Evolutionary conservation across 2,329 filamentous ascomycete genomes (phyloP).

Genomic region (Colletotrichum noveboracense): DNA sequence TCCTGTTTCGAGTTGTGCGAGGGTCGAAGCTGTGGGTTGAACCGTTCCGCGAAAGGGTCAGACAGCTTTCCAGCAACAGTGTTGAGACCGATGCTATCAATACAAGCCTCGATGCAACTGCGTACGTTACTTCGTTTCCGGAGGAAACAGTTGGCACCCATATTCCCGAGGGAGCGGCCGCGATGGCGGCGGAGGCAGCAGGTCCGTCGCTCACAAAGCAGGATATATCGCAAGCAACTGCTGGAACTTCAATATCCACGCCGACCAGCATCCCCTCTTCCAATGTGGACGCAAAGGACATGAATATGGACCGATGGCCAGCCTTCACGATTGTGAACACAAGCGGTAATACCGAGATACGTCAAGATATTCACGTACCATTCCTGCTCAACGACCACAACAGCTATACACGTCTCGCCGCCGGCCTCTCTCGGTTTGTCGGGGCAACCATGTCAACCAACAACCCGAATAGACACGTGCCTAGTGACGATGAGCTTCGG

Average conservation of each 20-base stretch:
- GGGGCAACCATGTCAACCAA: conserved; percentile 29
- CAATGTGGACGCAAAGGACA: no score
- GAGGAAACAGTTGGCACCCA: fast-evolving
- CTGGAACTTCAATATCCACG: background rate
- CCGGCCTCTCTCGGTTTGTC: conserved; percentile 22
- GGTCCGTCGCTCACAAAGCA: background rate
- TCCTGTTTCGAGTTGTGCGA: background rate
- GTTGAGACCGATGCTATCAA: background rate
- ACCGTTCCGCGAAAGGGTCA: background rate
- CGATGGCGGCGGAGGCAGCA: no score
- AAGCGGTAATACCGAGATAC: background rate
- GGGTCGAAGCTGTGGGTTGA: background rate
- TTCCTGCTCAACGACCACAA: conserved; percentile 25
- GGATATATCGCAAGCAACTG: background rate
- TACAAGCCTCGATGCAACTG: no score
- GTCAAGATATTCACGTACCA: background rate
- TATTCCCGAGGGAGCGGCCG: fast-evolving
- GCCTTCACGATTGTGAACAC: background rate
- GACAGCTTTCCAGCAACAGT: background rate
- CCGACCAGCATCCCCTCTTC: background rate
- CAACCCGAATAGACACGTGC: conserved; percentile 30
- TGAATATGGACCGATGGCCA: no score
- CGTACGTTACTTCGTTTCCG: fast-evolving
- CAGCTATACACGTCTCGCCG: conserved; percentile 25
- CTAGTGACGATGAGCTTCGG: conserved; percentile 38